Percentiles rank a stretch among this genome's conserved stretches.
These are phyloP conservation scores for Ramularia endophylla DNA, from an alignment of 2,329 filamentous ascomycete genomes.

Conservation along the genomic window DNA sequence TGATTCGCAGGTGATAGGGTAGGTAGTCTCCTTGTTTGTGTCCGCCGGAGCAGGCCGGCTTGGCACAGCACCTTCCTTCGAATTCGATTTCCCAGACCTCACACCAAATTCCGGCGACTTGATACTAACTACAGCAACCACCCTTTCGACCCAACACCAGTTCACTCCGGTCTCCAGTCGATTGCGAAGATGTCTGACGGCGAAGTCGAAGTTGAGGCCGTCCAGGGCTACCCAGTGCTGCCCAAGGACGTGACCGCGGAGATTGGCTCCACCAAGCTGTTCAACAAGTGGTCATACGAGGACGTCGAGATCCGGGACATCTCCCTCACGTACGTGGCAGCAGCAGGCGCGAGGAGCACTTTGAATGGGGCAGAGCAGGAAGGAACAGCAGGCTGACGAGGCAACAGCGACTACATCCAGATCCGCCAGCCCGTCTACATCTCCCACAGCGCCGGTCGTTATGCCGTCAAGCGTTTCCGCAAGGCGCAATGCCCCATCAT, in stretches of 20 bases:
- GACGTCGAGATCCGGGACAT: constrained; percentile 99
- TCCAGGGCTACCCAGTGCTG: constrained; percentile 69
- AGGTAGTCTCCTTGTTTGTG: too few species aligned
- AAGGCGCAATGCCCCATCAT: constrained; percentile 99
- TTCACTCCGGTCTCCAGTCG: not conserved
- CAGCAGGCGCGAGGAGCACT: constrained; percentile 2
- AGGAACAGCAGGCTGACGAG: constrained; percentile 27
- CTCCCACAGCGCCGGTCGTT: constrained; percentile 97
- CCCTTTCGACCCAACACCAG: not conserved
- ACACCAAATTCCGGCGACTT: constrained; percentile 2
- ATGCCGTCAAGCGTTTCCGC: constrained; percentile 99
- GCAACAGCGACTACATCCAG: constrained; percentile 92
- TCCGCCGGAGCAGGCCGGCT: not conserved
- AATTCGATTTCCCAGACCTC: not conserved
- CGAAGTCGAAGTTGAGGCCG: constrained; percentile 94
- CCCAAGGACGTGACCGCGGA: constrained; percentile 89
- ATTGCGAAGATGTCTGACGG: constrained; percentile 78
- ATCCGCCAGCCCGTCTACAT: constrained; percentile 99
- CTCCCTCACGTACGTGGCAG: constrained; percentile 83
- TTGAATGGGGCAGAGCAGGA: constrained; percentile 8
- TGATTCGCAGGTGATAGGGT: too few species aligned
- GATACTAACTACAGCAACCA: constrained; percentile 4
- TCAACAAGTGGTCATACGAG: constrained; percentile 98
- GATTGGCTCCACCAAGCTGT: constrained; percentile 90
- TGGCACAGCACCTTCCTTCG: not conserved